A percentile compares a stretch with the other conserved stretches of the same genome.
Conservation (phyloP, 176 grass and related monocot species). For the Thinopyrum elongatum region DNA sequence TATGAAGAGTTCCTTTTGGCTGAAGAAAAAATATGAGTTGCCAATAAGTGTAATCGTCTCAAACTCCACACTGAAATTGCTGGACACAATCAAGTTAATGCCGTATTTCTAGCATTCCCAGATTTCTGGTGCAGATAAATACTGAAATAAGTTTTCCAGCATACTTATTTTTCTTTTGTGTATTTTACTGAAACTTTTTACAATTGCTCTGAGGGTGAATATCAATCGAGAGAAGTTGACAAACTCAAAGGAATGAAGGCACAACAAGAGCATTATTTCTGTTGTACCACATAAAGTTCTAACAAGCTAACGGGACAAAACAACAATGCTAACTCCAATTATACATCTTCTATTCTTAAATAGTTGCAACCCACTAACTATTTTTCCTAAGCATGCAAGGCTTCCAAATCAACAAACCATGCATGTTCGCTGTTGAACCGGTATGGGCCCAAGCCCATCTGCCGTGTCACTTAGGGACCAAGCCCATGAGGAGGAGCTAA, state of each 20-base stretch:
- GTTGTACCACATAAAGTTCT: not conserved
- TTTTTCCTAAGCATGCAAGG: no score
- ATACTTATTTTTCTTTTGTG: not conserved
- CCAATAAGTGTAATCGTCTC: not conserved
- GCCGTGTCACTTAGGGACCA: no score
- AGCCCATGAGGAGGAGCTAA: no score
- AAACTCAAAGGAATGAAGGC: not conserved
- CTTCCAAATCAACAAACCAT: no score
- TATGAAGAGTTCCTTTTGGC: not conserved
- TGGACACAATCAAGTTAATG: not conserved
- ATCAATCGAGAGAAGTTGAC: not conserved
- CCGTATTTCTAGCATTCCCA: not conserved
- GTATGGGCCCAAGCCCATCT: no score
- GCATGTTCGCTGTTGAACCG: no score
- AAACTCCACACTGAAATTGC: not conserved
- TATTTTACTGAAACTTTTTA: not conserved
- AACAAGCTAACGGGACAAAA: conserved; percentile 1
- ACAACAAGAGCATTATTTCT: not conserved
- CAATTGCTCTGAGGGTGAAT: conserved; percentile 1
- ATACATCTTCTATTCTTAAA: not conserved
- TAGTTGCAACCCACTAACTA: no score
- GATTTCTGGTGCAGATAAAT: not conserved
- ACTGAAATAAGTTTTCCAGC: not conserved
- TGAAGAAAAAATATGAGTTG: not conserved
- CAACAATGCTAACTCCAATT: conserved; percentile 13